Conservation (phyloP, 805 yeast species). For the Nakazawaea ishiwadae region DNA sequence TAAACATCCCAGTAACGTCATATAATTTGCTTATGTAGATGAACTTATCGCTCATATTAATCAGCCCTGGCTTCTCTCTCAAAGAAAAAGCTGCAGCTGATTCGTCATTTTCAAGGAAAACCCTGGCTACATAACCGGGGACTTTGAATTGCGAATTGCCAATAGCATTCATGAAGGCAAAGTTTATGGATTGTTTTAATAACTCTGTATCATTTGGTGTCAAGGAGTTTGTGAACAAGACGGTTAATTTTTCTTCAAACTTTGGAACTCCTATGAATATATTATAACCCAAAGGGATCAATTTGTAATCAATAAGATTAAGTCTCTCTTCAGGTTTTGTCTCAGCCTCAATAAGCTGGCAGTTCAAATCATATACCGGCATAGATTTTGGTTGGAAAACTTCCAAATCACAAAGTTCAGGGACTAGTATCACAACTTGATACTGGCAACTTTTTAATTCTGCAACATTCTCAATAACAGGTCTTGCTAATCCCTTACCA, state of each 20-base stretch:
- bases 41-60: neutral
- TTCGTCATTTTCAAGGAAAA: neutral
- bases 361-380: slow-evolving; percentile 16
- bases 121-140: neutral
- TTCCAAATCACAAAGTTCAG: slow-evolving; percentile 21
- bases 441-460: slow-evolving; percentile 30
- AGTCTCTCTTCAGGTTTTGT: neutral
- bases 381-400: slow-evolving; percentile 16
- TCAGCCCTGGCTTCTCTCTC: neutral
- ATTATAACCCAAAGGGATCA: slow-evolving; percentile 2
- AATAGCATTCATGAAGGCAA: neutral
- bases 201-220: neutral
- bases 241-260: neutral
- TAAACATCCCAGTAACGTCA: slow-evolving; percentile 6
- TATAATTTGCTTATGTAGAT: slow-evolving; percentile 8
- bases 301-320: neutral
- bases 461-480: slow-evolving; percentile 19
- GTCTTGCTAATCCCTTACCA: slow-evolving; percentile 14
- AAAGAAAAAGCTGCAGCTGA: neutral
- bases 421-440: slow-evolving; percentile 18
- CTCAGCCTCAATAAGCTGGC: slow-evolving; percentile 15
- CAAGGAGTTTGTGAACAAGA: slow-evolving; percentile 1
- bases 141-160: neutral
- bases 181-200: neutral
- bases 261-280: neutral